phyloP scores from a whole-genome alignment of 108 stramenopile genomes.

The Aurantiochytrium sp. region DNA sequence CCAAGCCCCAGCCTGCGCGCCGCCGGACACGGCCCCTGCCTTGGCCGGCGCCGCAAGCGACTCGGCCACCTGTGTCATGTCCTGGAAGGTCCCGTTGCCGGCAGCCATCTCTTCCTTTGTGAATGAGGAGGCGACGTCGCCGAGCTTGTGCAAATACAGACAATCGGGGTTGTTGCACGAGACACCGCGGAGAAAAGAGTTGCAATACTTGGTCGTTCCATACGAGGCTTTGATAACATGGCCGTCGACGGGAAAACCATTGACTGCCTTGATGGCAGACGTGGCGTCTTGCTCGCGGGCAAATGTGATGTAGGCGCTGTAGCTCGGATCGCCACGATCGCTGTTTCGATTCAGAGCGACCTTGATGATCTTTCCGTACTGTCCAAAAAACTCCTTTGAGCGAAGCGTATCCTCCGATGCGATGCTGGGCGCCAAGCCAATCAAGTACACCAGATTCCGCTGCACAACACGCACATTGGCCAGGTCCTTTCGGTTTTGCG shows the following conservation, averaged over 20 bases:
- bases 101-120: constrained; percentile 20
- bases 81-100: background rate
- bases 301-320: constrained; percentile 87
- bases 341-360: constrained; percentile 78
- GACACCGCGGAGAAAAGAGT: constrained; percentile 85
- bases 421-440: constrained; percentile 75
- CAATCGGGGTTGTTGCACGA: constrained; percentile 97
- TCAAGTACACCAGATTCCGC: constrained; percentile 87
- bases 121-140: constrained; percentile 63
- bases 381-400: constrained; percentile 77
- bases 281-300: constrained; percentile 80
- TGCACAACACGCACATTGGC: constrained; percentile 95
- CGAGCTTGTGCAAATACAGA: constrained; percentile 90
- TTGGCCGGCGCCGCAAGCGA: background rate
- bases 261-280: constrained; percentile 74
- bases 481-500: constrained; percentile 75
- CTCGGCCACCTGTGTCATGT: background rate
- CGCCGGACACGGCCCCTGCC: background rate
- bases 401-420: constrained; percentile 74
- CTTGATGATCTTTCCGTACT: constrained; percentile 90
- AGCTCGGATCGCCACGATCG: constrained; percentile 13
- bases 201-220: constrained; percentile 97
- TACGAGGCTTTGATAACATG: constrained; percentile 79
- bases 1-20: background rate
- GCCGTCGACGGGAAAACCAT: constrained; percentile 78